These are phyloP conservation scores for Clarireedia homoeocarpa DNA, from an alignment of 2,329 filamentous ascomycete species.

Conservation along the genomic window DNA sequence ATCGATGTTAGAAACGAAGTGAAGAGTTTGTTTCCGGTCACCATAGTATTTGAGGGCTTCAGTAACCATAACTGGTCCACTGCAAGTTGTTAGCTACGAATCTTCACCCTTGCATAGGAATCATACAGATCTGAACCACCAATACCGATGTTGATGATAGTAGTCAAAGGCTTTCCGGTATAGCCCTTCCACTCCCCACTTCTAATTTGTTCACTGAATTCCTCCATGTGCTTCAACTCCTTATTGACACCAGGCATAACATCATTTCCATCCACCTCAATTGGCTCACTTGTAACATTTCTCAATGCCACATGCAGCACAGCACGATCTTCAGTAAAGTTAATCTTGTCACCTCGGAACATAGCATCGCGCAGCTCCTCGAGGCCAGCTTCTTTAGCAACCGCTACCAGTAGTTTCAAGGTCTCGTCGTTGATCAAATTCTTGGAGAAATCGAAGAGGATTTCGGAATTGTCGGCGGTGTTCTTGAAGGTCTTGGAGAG, in stretches of 20 bases:
- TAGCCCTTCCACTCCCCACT: conserved; percentile 96
- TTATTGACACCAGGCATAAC: conserved; percentile 90
- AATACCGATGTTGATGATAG: conserved; percentile 95
- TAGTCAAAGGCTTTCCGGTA: conserved; percentile 95
- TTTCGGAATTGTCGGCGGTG: conserved; percentile 69
- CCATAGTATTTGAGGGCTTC: conserved; percentile 96
- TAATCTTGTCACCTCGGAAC: conserved; percentile 98
- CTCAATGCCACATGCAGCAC: conserved; percentile 93
- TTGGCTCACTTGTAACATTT: conserved; percentile 75
- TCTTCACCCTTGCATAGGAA: background rate
- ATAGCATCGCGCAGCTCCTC: conserved; percentile 94
- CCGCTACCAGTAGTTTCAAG: conserved; percentile 73
- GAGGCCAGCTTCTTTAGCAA: conserved; percentile 83
- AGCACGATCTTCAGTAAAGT: conserved; percentile 94
- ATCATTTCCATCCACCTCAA: conserved; percentile 82
- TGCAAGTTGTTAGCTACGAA: conserved; percentile 33
- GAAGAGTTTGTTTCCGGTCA: conserved; percentile 74
- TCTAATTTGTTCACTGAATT: conserved; percentile 90
- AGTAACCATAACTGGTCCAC: conserved; percentile 96
- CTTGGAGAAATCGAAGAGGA: conserved; percentile 98
- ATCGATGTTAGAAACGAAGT: conserved; percentile 99
- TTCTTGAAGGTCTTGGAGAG: conserved; percentile 81
- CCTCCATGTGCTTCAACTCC: conserved; percentile 95
- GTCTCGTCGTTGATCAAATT: conserved; percentile 96
- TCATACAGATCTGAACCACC: conserved; percentile 95